Evolutionary conservation across 495 filamentous ascomycete species (phyloP).

Genomic region (Penicillium bovifimosum): DNA sequence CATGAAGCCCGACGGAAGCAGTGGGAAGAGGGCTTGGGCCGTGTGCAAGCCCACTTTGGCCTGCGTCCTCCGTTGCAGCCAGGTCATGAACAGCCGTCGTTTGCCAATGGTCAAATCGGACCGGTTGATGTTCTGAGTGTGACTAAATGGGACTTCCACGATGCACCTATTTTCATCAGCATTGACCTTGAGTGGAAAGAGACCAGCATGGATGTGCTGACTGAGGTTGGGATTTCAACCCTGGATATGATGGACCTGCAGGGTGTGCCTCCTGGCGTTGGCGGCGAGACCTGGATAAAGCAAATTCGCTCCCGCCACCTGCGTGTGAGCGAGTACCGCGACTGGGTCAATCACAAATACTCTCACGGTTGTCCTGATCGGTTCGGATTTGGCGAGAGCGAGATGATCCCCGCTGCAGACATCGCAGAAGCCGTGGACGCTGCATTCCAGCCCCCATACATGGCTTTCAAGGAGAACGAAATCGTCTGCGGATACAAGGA

Average conservation of each 20-base stretch:
- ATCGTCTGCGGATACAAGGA: constrained; percentile 1
- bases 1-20: neutral
- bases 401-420: constrained; percentile 38
- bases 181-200: constrained; percentile 84
- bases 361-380: constrained; percentile 62
- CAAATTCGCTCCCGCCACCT: constrained; percentile 69
- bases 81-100: neutral
- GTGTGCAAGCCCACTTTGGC: constrained; percentile 5
- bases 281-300: constrained; percentile 57
- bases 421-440: constrained; percentile 36
- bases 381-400: constrained; percentile 69
- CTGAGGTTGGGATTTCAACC: constrained; percentile 79
- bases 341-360: constrained; percentile 58
- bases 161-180: constrained; percentile 64
- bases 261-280: constrained; percentile 50
- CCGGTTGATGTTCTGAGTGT: constrained; percentile 35
- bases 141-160: constrained; percentile 43
- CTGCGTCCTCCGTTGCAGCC: constrained; percentile 4
- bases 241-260: constrained; percentile 65
- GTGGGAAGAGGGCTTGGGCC: neutral
- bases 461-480: neutral
- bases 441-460: constrained; percentile 48
- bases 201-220: constrained; percentile 52
- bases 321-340: constrained; percentile 61
- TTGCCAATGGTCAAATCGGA: neutral